phyloP scores from a whole-genome alignment of 2,329 filamentous ascomycete species.

The Colletotrichum tamarilloi region DNA sequence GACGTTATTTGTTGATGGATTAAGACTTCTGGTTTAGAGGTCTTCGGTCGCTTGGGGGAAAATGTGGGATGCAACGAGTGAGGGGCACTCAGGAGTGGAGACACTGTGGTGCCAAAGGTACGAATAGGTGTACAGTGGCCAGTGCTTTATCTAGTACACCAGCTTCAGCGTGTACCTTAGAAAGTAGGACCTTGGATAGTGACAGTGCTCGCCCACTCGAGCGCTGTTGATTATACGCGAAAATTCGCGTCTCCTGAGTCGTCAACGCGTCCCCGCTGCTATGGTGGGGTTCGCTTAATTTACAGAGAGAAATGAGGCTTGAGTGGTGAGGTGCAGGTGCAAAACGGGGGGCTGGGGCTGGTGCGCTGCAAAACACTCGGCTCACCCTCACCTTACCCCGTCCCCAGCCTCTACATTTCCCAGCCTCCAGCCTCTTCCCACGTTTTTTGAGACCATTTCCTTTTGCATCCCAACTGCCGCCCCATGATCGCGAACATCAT shows the following conservation, averaged over 20 bases:
- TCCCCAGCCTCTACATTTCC: conserved; percentile 33
- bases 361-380: conserved; percentile 16
- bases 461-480: conserved; percentile 30
- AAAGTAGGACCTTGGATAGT: not conserved
- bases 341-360: conserved; percentile 33
- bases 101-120: not conserved
- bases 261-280: conserved; percentile 17
- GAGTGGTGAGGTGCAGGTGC: conserved; percentile 6
- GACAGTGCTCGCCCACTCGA: not conserved
- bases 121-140: not conserved
- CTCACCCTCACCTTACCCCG: conserved; percentile 14
- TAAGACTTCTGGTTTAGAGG: conserved; percentile 30
- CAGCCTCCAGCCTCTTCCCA: conserved; percentile 33
- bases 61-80: conserved; percentile 23
- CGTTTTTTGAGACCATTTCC: conserved; percentile 28
- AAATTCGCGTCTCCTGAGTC: conserved; percentile 31
- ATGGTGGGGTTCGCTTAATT: conserved; percentile 32
- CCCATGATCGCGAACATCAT: conserved; percentile 33
- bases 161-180: not conserved
- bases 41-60: conserved; percentile 17
- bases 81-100: conserved; percentile 1
- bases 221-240: conserved; percentile 26
- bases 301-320: conserved; percentile 24
- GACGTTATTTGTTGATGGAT: conserved; percentile 36
- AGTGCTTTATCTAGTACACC: not conserved